phyloP scores from a whole-genome alignment of 2,329 filamentous ascomycete genomes.

The Stagonosporopsis cucurbitacearum region DNA sequence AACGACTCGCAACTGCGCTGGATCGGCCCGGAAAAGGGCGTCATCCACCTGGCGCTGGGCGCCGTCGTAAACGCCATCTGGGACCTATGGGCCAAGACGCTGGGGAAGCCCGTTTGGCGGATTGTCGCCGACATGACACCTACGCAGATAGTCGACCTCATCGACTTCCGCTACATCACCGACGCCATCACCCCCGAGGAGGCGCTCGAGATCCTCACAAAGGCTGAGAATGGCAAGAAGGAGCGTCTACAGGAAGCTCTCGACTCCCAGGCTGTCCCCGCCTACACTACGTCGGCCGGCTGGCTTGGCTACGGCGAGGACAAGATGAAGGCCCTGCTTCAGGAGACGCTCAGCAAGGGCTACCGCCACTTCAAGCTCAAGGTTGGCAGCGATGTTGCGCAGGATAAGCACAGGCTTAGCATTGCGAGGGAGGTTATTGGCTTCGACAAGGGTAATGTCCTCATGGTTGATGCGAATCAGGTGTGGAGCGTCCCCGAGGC shows the following conservation, averaged over 20 bases:
- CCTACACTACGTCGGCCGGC: conserved; percentile 88
- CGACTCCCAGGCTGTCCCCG: conserved; percentile 76
- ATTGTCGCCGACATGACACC: conserved; percentile 90
- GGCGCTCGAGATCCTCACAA: conserved; percentile 73
- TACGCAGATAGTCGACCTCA: conserved; percentile 83
- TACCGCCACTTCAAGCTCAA: conserved; percentile 92
- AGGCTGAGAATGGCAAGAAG: conserved; percentile 70
- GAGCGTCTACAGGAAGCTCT: conserved; percentile 76
- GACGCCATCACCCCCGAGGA: conserved; percentile 90
- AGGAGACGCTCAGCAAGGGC: conserved; percentile 76
- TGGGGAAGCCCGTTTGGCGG: conserved; percentile 87
- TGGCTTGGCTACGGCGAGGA: conserved; percentile 92
- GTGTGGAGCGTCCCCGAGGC: conserved; percentile 90
- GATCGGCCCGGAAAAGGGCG: conserved; percentile 94
- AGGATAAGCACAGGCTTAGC: conserved; percentile 71
- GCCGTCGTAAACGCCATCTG: conserved; percentile 90
- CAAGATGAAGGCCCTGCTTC: conserved; percentile 78
- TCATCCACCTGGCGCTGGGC: conserved; percentile 89
- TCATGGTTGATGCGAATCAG: conserved; percentile 96
- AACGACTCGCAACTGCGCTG: conserved; percentile 88
- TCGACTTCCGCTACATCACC: conserved; percentile 94
- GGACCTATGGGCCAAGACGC: conserved; percentile 92
- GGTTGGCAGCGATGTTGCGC: conserved; percentile 75
- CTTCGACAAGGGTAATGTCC: conserved; percentile 79
- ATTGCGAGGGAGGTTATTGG: conserved; percentile 83